Conservation (phyloP, 306 rosid species). For the barrel medic (Medicago truncatula) region DNA sequence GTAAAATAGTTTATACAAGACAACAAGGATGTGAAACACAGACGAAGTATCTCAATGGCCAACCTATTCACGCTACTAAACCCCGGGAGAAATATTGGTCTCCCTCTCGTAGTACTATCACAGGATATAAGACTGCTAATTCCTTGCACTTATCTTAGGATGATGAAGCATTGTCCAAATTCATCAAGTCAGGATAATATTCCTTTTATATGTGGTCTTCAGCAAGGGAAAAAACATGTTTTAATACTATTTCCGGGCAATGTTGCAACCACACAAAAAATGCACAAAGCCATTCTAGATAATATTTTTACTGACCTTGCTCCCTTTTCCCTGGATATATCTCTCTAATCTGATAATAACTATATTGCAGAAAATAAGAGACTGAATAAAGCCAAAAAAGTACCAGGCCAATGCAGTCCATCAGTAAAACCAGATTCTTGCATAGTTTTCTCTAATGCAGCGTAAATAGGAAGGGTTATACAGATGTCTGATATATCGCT, state of each 20-base stretch:
- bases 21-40: slow-evolving; percentile 14
- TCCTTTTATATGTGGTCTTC: slow-evolving; percentile 1
- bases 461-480: background rate
- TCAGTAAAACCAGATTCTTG: slow-evolving; percentile 17
- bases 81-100: slow-evolving; percentile 24
- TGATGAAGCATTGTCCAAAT: slow-evolving; percentile 27
- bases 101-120: slow-evolving; percentile 30
- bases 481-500: slow-evolving; percentile 12
- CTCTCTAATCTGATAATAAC: slow-evolving; percentile 18
- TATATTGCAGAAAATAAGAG: slow-evolving; percentile 26
- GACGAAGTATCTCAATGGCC: slow-evolving; percentile 12
- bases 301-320: slow-evolving; percentile 16
- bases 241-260: slow-evolving; percentile 9
- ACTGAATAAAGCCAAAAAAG: slow-evolving; percentile 10
- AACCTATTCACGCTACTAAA: slow-evolving; percentile 23
- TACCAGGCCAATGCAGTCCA: slow-evolving; percentile 4
- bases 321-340: background rate
- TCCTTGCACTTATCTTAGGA: slow-evolving; percentile 14
- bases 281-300: slow-evolving; percentile 21
- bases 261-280: slow-evolving; percentile 10
- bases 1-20: slow-evolving; percentile 1
- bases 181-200: slow-evolving; percentile 11
- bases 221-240: background rate
- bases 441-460: background rate
- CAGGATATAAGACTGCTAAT: slow-evolving; percentile 10